phyloP scores from a whole-genome alignment of 148 eudicot species.

The Hydrangea macrophylla region DNA sequence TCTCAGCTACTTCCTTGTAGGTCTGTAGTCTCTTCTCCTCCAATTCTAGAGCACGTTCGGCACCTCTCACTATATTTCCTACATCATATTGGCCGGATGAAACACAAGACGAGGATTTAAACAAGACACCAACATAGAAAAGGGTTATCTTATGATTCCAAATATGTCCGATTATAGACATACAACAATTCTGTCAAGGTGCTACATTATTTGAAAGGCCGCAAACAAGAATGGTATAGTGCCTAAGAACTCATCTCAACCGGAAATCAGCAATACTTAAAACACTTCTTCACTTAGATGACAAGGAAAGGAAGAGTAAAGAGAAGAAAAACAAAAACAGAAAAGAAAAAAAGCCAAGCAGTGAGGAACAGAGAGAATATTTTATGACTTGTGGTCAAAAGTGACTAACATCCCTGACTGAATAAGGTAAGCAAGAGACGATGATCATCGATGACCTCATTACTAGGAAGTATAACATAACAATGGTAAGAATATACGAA shows the following conservation, averaged over 20 bases:
- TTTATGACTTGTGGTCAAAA: not conserved
- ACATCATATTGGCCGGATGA: slow-evolving; percentile 15
- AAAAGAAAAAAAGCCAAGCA: not conserved
- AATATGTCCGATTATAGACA: not conserved
- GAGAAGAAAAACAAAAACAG: not conserved
- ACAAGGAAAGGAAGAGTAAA: not conserved
- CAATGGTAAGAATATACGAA: not conserved
- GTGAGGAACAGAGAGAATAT: not conserved
- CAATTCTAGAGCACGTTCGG: slow-evolving; percentile 67
- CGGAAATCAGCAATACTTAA: not conserved
- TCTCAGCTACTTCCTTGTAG: slow-evolving; percentile 51
- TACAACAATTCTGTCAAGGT: not conserved
- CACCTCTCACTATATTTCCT: slow-evolving; percentile 54
- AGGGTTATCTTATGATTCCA: not conserved
- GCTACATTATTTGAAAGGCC: not conserved
- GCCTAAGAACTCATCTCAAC: not conserved
- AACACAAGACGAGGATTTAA: not conserved
- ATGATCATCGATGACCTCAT: not conserved
- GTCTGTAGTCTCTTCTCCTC: slow-evolving; percentile 60
- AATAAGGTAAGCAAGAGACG: not conserved
- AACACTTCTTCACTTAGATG: not conserved
- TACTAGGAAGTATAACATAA: not conserved
- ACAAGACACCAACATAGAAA: not conserved
- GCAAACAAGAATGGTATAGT: not conserved
- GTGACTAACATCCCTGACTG: not conserved